Base-by-base conservation (phyloP, 768 basidiomycete genomes). In the Agrocybe chaxingu region DNA sequence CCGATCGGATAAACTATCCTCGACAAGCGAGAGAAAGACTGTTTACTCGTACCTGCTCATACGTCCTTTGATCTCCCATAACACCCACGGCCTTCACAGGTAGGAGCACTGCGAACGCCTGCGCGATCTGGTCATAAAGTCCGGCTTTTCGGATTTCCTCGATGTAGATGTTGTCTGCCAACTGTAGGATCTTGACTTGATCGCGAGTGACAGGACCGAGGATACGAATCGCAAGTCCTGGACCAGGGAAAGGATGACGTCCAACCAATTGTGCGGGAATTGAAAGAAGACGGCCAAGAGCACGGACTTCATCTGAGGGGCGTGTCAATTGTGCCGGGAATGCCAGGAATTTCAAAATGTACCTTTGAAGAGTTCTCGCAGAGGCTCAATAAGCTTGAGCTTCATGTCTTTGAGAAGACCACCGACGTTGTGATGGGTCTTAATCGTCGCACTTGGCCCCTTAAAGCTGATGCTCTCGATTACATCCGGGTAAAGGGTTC, bases 381-480 rank as follows among this genome's bases (percentile, higher is more conserved):
- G 73, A 13, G 97, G 97, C 71, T 99, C 97, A 57, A 99, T 98
- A 44, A 99, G 79, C 74, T 98, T 98, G 60, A 99, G 80, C 69
- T 93, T 97, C 97, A 98, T 99, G 70, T 98, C 88, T 64, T 89
- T 90, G 53, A 98, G 77, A 45, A 99, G 74, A 3, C 96, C 96
- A 29, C 97, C 97, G 57, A 98, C 97, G 58, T 99, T 99, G 68
- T 98, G 97, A 67, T 99, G 97, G 2, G 97, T 98, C 78, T 99
- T 99, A 78, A 99, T 99, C 8, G 96, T 98, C 35, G 97, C 97
- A 57, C 89, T 92, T 0, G 97, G 97, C 2, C 97, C 97, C 71
- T 98, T 98, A 82, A 99, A 99, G 70, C 89, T 92, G 72, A 99
- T 97, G 65, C 89, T 92, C 75, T 99, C 97, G 65, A 98, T 99